Conservation (phyloP, 306 rosid genomes). For the Fragaria ananassa region DNA sequence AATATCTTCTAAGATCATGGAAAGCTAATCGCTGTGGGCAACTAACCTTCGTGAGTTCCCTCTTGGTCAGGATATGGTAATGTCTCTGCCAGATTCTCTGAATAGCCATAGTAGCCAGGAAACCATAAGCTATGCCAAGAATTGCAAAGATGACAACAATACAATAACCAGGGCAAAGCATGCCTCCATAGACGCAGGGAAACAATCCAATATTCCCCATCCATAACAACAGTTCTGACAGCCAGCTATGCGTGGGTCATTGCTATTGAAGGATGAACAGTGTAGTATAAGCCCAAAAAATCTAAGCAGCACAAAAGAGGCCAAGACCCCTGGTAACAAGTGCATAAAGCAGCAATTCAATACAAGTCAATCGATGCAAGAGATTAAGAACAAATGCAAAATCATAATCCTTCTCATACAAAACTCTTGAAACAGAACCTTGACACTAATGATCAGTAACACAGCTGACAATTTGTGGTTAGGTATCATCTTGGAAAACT, state of each 20-base stretch:
- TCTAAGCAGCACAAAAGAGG: constrained; percentile 93
- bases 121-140: constrained; percentile 96
- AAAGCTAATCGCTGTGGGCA: background rate
- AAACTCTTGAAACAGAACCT: background rate
- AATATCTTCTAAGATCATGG: background rate
- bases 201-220: constrained; percentile 98
- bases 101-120: constrained; percentile 96
- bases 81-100: constrained; percentile 99
- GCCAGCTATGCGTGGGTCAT: constrained; percentile 92
- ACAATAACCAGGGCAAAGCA: constrained; percentile 91
- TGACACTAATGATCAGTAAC: background rate
- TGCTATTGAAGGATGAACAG: constrained; percentile 78
- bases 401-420: constrained; percentile 1
- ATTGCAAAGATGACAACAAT: constrained; percentile 95
- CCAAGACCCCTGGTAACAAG: constrained; percentile 68
- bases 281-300: constrained; percentile 94
- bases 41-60: constrained; percentile 88
- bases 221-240: constrained; percentile 99
- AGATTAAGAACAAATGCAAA: constrained; percentile 1
- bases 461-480: constrained; percentile 34
- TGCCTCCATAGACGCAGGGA: constrained; percentile 99
- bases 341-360: background rate
- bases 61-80: constrained; percentile 96
- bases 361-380: background rate
- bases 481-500: constrained; percentile 66